Percentiles rank a stretch among this genome's conserved stretches.
These are phyloP conservation scores for Phytomonas sp. DNA, from an alignment of 208 protist species.

Conservation along the genomic window DNA sequence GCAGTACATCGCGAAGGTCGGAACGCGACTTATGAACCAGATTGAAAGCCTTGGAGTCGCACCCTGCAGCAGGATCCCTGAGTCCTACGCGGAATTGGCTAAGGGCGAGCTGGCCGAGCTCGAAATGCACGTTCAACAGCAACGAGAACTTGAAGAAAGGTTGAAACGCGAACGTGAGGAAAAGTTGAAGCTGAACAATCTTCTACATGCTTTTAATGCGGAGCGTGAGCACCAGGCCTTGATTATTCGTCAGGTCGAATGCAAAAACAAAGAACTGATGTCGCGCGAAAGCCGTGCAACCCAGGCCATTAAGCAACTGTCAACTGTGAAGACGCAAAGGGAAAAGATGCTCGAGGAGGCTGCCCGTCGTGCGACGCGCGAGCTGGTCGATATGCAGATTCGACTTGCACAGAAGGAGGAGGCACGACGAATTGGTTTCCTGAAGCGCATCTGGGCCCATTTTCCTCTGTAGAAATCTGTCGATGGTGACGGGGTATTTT, in stretches of 20 bases:
- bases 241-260: slow-evolving; percentile 35
- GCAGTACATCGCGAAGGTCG: slow-evolving; percentile 64
- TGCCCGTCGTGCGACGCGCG: slow-evolving; percentile 36
- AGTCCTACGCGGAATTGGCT: slow-evolving; percentile 56
- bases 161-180: slow-evolving; percentile 52
- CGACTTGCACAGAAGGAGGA: slow-evolving; percentile 30
- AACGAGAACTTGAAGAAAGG: slow-evolving; percentile 52
- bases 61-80: slow-evolving; percentile 64
- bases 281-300: slow-evolving; percentile 34
- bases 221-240: slow-evolving; percentile 51
- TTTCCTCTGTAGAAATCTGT: neutral
- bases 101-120: slow-evolving; percentile 40
- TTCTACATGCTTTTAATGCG: slow-evolving; percentile 49
- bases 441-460: slow-evolving; percentile 26
- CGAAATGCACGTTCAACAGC: slow-evolving; percentile 40
- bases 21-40: slow-evolving; percentile 59
- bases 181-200: slow-evolving; percentile 36
- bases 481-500: neutral
- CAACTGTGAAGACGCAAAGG: slow-evolving; percentile 37
- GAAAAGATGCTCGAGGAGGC: slow-evolving; percentile 59
- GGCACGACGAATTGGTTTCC: slow-evolving; percentile 14
- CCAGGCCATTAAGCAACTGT: slow-evolving; percentile 31
- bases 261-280: slow-evolving; percentile 41
- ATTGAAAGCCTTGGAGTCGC: slow-evolving; percentile 49
- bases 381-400: slow-evolving; percentile 60